phyloP scores from a whole-genome alignment of 1,139 yeast species.

The Pichia sp. region DNA sequence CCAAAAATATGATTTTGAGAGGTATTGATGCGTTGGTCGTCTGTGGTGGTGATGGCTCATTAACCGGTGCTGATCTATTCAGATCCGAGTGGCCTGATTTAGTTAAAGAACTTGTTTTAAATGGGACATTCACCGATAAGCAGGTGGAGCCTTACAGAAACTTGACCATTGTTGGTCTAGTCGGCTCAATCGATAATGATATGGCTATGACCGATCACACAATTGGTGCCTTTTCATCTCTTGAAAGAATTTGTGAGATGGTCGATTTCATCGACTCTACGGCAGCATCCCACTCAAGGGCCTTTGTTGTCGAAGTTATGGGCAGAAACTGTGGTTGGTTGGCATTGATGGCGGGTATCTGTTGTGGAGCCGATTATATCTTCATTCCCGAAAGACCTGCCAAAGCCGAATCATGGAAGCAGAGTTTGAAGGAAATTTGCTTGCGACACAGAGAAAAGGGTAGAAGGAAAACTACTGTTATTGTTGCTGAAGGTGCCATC shows the following conservation, averaged over 20 bases:
- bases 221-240: conserved; percentile 91
- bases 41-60: conserved; percentile 99
- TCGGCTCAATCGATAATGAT: conserved; percentile 95
- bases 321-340: conserved; percentile 99
- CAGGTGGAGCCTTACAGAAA: conserved; percentile 60
- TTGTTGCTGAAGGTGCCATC: conserved; percentile 97
- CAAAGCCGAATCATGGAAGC: conserved; percentile 62
- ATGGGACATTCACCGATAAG: conserved; percentile 49
- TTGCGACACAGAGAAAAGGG: conserved; percentile 79
- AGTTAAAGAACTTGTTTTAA: conserved; percentile 59
- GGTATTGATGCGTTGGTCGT: conserved; percentile 95
- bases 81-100: conserved; percentile 92
- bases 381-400: conserved; percentile 92
- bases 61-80: conserved; percentile 95
- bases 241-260: conserved; percentile 89
- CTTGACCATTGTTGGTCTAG: conserved; percentile 88
- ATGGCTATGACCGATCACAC: conserved; percentile 97
- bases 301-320: conserved; percentile 97
- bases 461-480: conserved; percentile 88
- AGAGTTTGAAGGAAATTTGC: conserved; percentile 66
- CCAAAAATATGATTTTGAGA: conserved; percentile 74
- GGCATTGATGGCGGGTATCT: conserved; percentile 92
- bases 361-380: conserved; percentile 92
- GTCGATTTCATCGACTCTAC: conserved; percentile 96
- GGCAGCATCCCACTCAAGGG: conserved; percentile 94